phyloP scores from a whole-genome alignment of 2,329 filamentous ascomycete genomes.

The Alternaria atra region DNA sequence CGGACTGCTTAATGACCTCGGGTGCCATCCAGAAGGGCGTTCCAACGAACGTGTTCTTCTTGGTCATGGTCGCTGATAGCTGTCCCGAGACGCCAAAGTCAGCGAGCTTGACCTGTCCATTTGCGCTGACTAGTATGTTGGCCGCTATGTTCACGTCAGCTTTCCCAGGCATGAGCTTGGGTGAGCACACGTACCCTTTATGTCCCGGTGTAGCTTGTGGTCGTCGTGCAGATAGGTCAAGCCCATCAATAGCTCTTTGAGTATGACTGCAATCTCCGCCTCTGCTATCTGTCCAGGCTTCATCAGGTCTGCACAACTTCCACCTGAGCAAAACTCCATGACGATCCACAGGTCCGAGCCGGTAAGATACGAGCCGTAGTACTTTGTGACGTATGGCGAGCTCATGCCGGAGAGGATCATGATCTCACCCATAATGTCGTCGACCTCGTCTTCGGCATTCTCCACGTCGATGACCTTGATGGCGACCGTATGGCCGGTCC shows the following conservation, averaged over 20 bases:
- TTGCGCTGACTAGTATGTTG: constrained; percentile 87
- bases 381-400: constrained; percentile 96
- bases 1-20: constrained; percentile 97
- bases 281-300: constrained; percentile 91
- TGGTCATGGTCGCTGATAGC: constrained; percentile 96
- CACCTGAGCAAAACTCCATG: constrained; percentile 98
- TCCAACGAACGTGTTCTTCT: constrained; percentile 98
- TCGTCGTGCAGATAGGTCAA: constrained; percentile 93
- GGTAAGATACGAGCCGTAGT: constrained; percentile 96
- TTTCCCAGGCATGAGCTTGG: too few relatives aligned
- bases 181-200: constrained; percentile 74
- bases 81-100: constrained; percentile 98
- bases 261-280: constrained; percentile 96
- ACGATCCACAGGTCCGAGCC: constrained; percentile 98
- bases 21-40: constrained; percentile 99
- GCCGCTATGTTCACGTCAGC: constrained; percentile 70
- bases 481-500: constrained; percentile 90
- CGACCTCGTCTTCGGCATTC: constrained; percentile 98
- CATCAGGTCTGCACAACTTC: constrained; percentile 95
- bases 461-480: constrained; percentile 99
- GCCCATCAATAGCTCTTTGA: constrained; percentile 87
- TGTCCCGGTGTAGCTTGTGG: constrained; percentile 94
- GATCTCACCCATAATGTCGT: constrained; percentile 99
- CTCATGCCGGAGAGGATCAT: constrained; percentile 95
- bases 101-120: constrained; percentile 94